These are phyloP conservation scores for Mucor lusitanicus DNA, from an alignment of 371 early-diverging fungal genomes.

Conservation along the genomic window DNA sequence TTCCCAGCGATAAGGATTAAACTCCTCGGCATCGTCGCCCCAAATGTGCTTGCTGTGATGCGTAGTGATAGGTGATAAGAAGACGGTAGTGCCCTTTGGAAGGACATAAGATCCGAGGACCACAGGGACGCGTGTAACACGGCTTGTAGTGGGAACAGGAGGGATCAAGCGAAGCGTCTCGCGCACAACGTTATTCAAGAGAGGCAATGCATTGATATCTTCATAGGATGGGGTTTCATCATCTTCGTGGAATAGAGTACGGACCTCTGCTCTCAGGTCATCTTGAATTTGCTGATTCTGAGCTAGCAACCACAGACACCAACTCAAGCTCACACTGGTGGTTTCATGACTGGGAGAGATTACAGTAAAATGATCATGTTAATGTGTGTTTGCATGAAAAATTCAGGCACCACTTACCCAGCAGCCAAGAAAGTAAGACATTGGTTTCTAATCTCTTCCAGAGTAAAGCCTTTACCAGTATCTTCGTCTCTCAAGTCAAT, in stretches of 20 bases:
- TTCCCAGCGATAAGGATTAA: conserved; percentile 66
- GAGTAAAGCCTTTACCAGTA: conserved; percentile 32
- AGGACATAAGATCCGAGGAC: conserved; percentile 42
- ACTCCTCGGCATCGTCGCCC: conserved; percentile 68
- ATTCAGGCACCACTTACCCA: conserved; percentile 31
- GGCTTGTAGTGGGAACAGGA: conserved; percentile 50
- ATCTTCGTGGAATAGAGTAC: conserved; percentile 16
- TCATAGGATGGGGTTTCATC: conserved; percentile 44
- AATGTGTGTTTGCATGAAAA: background rate
- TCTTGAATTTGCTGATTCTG: conserved; percentile 45
- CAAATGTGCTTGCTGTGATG: conserved; percentile 57
- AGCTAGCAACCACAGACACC: conserved; percentile 59
- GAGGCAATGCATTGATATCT: conserved; percentile 41
- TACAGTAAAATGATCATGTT: background rate
- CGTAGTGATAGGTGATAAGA: conserved; percentile 42
- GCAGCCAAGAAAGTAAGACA: conserved; percentile 44
- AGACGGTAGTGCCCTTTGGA: conserved; percentile 56
- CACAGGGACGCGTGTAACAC: conserved; percentile 45
- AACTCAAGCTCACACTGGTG: conserved; percentile 54
- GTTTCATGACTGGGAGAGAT: conserved; percentile 50
- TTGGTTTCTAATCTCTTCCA: conserved; percentile 33
- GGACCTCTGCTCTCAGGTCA: conserved; percentile 46
- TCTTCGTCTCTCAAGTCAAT: conserved; percentile 36
- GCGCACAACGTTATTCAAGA: conserved; percentile 55
- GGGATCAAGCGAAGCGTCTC: conserved; percentile 56